Evolutionary conservation across 768 basidiomycete genomes (phyloP).

Genomic region (Amanita fuliginea): DNA sequence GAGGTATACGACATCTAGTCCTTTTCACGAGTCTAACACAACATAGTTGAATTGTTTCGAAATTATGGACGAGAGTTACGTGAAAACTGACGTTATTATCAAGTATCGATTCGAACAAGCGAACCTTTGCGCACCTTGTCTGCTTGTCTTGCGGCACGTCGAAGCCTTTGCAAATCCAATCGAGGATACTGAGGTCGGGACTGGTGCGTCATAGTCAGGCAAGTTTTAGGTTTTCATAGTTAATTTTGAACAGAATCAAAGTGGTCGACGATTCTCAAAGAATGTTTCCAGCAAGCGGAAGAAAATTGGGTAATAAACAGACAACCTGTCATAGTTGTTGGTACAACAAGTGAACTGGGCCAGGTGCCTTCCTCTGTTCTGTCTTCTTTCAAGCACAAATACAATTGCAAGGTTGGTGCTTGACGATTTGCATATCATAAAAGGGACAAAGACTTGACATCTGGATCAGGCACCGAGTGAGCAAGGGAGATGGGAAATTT

Average conservation of each 20-base stretch:
- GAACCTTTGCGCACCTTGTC: constrained; percentile 67
- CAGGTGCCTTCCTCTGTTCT: constrained; percentile 52
- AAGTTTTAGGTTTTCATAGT: background rate
- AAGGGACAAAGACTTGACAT: background rate
- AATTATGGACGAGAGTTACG: constrained; percentile 65
- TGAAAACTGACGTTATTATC: constrained; percentile 64
- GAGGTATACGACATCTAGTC: constrained; percentile 37
- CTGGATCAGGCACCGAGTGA: constrained; percentile 67
- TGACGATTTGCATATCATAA: background rate
- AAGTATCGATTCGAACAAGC: constrained; percentile 71
- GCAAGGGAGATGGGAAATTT: constrained; percentile 52
- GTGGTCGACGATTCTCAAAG: constrained; percentile 47
- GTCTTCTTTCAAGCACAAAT: constrained; percentile 77
- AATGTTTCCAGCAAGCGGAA: constrained; percentile 49
- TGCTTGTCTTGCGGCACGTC: constrained; percentile 69
- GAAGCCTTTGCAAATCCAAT: constrained; percentile 70
- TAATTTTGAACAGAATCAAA: constrained; percentile 31
- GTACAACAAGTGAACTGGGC: constrained; percentile 58
- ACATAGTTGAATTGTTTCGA: constrained; percentile 79
- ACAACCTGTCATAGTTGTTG: constrained; percentile 68
- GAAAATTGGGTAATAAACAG: constrained; percentile 48
- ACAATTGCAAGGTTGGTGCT: constrained; percentile 53
- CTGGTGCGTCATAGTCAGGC: constrained; percentile 29
- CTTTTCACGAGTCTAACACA: background rate
- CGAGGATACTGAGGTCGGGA: constrained; percentile 51